A percentile compares a stretch with the other conserved stretches of the same genome.
Evolutionary conservation across 1,139 yeast genomes (phyloP).

Genomic region (Hyphopichia pseudoburtonii): DNA sequence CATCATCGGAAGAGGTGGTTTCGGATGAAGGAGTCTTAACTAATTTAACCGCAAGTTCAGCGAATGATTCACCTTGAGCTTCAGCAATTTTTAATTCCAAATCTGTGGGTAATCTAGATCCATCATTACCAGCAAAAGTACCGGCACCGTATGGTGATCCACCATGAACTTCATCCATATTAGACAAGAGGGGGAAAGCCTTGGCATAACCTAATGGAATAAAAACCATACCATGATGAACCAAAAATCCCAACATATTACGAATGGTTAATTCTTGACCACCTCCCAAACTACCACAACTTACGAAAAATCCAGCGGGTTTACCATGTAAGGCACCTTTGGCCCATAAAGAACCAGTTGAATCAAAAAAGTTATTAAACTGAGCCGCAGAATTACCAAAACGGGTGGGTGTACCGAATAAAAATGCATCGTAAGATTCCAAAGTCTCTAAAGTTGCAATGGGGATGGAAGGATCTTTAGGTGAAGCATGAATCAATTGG

Average conservation of each 20-base stretch:
- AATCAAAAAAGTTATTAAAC: constrained; percentile 43
- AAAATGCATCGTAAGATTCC: constrained; percentile 43
- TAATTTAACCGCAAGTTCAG: constrained; percentile 31
- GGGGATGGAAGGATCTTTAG: constrained; percentile 37
- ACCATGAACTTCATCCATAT: constrained; percentile 43
- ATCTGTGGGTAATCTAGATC: constrained; percentile 43
- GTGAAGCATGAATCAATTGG: constrained; percentile 41
- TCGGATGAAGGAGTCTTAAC: constrained; percentile 6
- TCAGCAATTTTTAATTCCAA: constrained; percentile 39
- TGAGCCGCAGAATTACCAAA: constrained; percentile 51
- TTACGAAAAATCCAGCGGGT: constrained; percentile 46
- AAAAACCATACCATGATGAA: constrained; percentile 53
- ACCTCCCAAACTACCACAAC: constrained; percentile 48
- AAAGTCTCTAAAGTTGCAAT: constrained; percentile 40
- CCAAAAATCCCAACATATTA: constrained; percentile 34
- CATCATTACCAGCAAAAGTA: constrained; percentile 47
- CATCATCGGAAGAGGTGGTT: too few relatives aligned
- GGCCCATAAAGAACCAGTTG: constrained; percentile 53
- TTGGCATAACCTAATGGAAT: constrained; percentile 46
- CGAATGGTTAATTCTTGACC: constrained; percentile 49
- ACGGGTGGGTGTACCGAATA: constrained; percentile 55
- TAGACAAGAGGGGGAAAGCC: constrained; percentile 34
- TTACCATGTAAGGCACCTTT: constrained; percentile 48
- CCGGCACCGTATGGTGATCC: constrained; percentile 56
- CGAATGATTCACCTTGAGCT: constrained; percentile 45